Percentiles rank a stretch among this genome's conserved stretches.
phyloP scores from a whole-genome alignment of 768 basidiomycete genomes.

The Porpolomopsis calyptriformis region DNA sequence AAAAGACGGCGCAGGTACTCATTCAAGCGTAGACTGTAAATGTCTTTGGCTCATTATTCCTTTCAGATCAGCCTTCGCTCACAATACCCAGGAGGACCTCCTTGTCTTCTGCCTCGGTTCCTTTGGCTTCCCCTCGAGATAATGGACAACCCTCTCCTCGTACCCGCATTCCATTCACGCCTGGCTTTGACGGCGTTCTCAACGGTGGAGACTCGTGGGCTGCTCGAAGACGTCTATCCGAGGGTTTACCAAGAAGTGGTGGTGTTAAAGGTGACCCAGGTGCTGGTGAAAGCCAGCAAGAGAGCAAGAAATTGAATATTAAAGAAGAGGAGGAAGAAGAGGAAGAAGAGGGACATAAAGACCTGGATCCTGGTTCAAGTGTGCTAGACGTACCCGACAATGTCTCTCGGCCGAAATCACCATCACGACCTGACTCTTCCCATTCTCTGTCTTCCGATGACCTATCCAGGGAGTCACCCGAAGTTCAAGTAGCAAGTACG shows the following conservation, averaged over 20 bases:
- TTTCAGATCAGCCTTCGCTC: constrained; percentile 47
- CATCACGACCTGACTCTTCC: not conserved
- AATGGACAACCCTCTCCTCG: constrained; percentile 54
- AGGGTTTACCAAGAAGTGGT: constrained; percentile 36
- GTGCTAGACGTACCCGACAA: constrained; percentile 1
- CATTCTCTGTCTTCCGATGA: not conserved
- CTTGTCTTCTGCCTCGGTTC: constrained; percentile 46
- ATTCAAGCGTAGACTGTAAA: constrained; percentile 3
- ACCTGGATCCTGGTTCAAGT: constrained; percentile 5
- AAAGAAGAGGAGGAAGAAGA: constrained; percentile 49
- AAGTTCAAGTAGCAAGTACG: not conserved
- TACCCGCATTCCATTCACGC: constrained; percentile 43
- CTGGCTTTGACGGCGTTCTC: constrained; percentile 68
- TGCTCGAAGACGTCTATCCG: constrained; percentile 52
- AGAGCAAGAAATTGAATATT: constrained; percentile 37
- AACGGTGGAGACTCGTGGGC: constrained; percentile 60
- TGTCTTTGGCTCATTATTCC: constrained; percentile 12
- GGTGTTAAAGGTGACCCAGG: constrained; percentile 25
- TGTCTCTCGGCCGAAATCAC: not conserved
- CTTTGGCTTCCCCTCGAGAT: constrained; percentile 51
- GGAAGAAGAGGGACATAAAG: constrained; percentile 9
- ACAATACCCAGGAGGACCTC: constrained; percentile 58
- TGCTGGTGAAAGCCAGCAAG: constrained; percentile 29
- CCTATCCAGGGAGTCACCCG: not conserved
- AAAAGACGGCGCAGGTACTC: constrained; percentile 59